Percentiles rank a stretch among this genome's conserved stretches.
Evolutionary conservation across 2,329 filamentous ascomycete species (phyloP).

Genomic region (Botryosphaeria dothidea): DNA sequence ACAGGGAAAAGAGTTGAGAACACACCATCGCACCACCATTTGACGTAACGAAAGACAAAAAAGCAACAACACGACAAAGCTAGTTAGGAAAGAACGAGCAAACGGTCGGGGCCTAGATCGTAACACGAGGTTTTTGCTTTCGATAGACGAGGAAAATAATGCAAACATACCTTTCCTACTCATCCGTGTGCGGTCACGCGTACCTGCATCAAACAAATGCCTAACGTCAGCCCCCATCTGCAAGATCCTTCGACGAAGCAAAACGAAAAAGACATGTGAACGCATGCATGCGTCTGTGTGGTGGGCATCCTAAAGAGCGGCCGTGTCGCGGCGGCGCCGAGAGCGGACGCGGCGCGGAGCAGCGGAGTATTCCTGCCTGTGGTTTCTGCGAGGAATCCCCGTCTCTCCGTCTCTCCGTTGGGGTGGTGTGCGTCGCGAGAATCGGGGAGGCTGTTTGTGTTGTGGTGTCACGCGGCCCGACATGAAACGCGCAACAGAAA

Average conservation of each 20-base stretch:
- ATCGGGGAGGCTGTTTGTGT: not conserved
- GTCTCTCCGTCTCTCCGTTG: not conserved
- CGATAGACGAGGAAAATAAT: not conserved
- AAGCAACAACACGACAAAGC: not conserved
- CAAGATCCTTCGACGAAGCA: not conserved
- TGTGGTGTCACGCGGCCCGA: not conserved
- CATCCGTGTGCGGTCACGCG: slow-evolving; percentile 20
- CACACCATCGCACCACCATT: not conserved
- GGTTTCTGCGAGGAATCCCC: slow-evolving; percentile 9
- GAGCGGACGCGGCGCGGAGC: not conserved
- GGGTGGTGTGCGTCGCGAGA: not conserved
- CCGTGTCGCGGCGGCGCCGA: not conserved
- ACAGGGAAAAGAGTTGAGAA: not conserved
- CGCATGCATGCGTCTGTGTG: not conserved
- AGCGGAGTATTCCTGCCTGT: not conserved
- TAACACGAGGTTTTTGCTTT: not conserved
- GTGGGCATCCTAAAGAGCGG: not conserved
- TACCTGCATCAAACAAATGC: slow-evolving; percentile 10
- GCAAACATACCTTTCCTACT: slow-evolving; percentile 20
- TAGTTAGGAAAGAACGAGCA: not conserved
- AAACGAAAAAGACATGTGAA: not conserved
- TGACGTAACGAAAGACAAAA: not conserved
- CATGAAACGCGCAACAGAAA: not conserved
- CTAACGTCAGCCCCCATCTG: not conserved
- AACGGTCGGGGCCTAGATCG: not conserved